Percentiles rank a stretch among this genome's conserved stretches.
Evolutionary conservation across 2,329 filamentous ascomycete species (phyloP).

Genomic region (Xylaria sp.): DNA sequence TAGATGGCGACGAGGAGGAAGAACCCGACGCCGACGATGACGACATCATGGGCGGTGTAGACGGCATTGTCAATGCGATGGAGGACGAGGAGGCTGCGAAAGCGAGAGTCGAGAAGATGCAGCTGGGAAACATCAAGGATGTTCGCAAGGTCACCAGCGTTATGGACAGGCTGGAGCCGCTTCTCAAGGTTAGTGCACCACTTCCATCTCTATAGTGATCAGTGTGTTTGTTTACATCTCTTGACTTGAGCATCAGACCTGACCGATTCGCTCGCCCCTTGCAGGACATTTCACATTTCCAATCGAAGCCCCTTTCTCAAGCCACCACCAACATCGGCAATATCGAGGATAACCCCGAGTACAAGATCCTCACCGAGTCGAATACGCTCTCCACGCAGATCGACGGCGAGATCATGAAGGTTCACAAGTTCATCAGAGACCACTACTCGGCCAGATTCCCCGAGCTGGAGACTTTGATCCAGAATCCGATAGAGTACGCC

Average conservation of each 20-base stretch:
- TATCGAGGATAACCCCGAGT: conserved; percentile 88
- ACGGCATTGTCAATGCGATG: conserved; percentile 44
- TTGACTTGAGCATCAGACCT: conserved; percentile 57
- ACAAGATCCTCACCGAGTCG: conserved; percentile 79
- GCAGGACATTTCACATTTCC: conserved; percentile 77
- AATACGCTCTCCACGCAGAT: conserved; percentile 89
- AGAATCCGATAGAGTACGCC: conserved; percentile 89
- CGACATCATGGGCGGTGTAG: conserved; percentile 48
- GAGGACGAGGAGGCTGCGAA: conserved; percentile 67
- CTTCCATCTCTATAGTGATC: conserved; percentile 29
- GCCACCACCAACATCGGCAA: conserved; percentile 67
- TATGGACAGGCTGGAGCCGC: conserved; percentile 74
- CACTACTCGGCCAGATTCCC: conserved; percentile 93
- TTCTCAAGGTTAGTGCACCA: conserved; percentile 65
- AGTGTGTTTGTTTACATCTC: conserved; percentile 57
- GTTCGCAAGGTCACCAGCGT: conserved; percentile 73
- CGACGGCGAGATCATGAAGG: conserved; percentile 83
- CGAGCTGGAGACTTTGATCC: conserved; percentile 83
- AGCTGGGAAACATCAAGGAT: conserved; percentile 66
- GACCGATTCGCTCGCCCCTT: conserved; percentile 50
- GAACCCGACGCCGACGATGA: conserved; percentile 57
- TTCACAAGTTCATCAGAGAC: conserved; percentile 95
- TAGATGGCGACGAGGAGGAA: conserved; percentile 56
- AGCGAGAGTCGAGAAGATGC: conserved; percentile 76
- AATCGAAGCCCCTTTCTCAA: conserved; percentile 60